Percentiles rank a stretch among this genome's conserved stretches.
These are phyloP conservation scores for Aquilaria yunnanensis DNA, from an alignment of 345 rosid species.

Conservation along the genomic window DNA sequence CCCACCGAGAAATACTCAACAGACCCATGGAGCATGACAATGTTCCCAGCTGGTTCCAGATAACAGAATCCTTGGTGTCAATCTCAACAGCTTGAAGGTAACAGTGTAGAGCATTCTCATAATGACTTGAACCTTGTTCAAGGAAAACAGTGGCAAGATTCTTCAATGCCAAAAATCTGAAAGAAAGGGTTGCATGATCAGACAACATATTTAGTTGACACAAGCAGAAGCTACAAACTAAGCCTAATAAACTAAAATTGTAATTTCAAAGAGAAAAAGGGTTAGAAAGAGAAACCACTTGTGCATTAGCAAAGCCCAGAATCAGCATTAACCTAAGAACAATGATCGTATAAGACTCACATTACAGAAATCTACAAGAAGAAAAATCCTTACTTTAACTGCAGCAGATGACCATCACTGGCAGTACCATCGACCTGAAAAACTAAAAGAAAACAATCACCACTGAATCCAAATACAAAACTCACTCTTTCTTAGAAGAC, in stretches of 20 bases:
- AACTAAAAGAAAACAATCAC: neutral
- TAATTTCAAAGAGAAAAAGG: neutral
- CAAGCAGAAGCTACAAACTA: constrained; percentile 1
- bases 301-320: neutral
- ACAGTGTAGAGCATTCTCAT: constrained; percentile 81
- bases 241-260: neutral
- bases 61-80: constrained; percentile 90
- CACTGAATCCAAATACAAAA: neutral
- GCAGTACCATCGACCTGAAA: constrained; percentile 59
- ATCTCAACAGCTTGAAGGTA: constrained; percentile 98
- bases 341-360: neutral
- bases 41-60: constrained; percentile 98
- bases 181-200: constrained; percentile 8
- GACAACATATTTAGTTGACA: neutral
- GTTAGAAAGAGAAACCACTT: neutral
- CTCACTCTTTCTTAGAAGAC: constrained; percentile 6
- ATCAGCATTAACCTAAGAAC: neutral
- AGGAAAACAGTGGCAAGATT: constrained; percentile 89
- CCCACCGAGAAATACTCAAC: constrained; percentile 92
- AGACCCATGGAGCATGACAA: constrained; percentile 94
- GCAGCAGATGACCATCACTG: constrained; percentile 72
- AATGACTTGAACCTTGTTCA: constrained; percentile 75
- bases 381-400: constrained; percentile 60
- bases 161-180: constrained; percentile 92
- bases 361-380: neutral